Base-by-base conservation (phyloP, 345 rosid genomes). In the Anacardium occidentale region DNA sequence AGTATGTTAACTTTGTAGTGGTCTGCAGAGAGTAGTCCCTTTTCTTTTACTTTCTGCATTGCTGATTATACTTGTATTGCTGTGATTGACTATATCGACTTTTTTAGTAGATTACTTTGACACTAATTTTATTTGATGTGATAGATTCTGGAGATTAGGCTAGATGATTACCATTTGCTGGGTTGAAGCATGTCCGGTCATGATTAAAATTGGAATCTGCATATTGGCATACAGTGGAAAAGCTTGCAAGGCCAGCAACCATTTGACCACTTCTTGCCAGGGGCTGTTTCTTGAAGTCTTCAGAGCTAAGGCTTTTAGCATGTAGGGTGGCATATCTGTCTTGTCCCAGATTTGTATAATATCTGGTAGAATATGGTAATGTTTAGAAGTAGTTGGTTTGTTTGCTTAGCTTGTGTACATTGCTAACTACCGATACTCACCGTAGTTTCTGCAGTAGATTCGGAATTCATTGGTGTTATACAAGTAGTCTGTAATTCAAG, bases 381-480 rank as follows among this genome's bases (percentile, higher is more conserved):
- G 76, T 62, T 77, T 77, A 82, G 87, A 50, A 59, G 50, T 51
- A 74, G 79, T 34, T 68, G 76, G 69, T 78, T 65, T 76, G 75
- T 62, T 60, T 74, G 47, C 42, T 60, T 69, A 72, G 78, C 77
- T 40, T 48, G 68, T 86, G 90, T 82, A 82, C 83, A 82, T 83
- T 84, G 82, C 85, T 86, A 82, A 81, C 86, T 71, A 25, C 37
- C 51, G 76, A 78, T 50, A 68, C 80, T 77, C 71, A 54, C 63
- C 63, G 50, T 74, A 68, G 81, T 69, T 63, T 67, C 59, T 51
- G 71, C 56, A 4, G 81, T 80, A 68, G 81, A 82, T 83, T 80
- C 70, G 77, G 86, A 81, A 84, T 83, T 83, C 83, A 70, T 86
- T 78, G 80, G 64, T 63, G 68, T 71, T 74, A 69, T 58, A 70